phyloP scores from a whole-genome alignment of 2,329 filamentous ascomycete species.

The Alternaria ventricosa region DNA sequence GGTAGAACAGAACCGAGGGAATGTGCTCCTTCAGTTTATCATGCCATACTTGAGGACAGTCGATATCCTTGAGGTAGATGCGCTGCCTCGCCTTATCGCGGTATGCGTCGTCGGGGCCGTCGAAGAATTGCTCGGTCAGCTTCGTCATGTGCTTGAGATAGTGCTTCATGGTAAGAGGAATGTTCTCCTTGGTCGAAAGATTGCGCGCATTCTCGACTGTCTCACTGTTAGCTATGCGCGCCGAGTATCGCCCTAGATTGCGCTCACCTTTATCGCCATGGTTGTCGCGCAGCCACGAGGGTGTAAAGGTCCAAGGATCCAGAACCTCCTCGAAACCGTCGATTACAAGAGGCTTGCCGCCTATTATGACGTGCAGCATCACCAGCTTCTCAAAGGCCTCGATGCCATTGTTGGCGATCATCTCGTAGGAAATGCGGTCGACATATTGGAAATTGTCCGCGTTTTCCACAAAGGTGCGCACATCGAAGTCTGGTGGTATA shows the following conservation, averaged over 20 bases:
- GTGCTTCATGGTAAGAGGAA: slow-evolving; percentile 86
- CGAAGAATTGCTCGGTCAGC: slow-evolving; percentile 79
- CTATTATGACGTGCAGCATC: slow-evolving; percentile 79
- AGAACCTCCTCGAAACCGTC: slow-evolving; percentile 83
- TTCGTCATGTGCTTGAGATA: slow-evolving; percentile 88
- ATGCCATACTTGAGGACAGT: slow-evolving; percentile 88
- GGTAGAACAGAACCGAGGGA: slow-evolving; percentile 83
- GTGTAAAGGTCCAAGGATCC: slow-evolving; percentile 78
- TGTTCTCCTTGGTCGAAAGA: slow-evolving; percentile 72
- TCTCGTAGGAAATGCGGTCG: slow-evolving; percentile 76
- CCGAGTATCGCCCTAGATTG: slow-evolving; percentile 23
- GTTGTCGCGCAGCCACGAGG: slow-evolving; percentile 78
- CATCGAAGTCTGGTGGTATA: slow-evolving; percentile 83
- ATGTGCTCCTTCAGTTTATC: slow-evolving; percentile 78
- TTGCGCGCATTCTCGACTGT: slow-evolving; percentile 85
- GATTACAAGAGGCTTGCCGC: slow-evolving; percentile 87
- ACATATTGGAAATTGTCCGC: slow-evolving; percentile 89
- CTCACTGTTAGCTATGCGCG: slow-evolving; percentile 22
- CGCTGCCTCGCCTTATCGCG: slow-evolving; percentile 81
- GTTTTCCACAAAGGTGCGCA: slow-evolving; percentile 75
- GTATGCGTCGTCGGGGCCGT: slow-evolving; percentile 71
- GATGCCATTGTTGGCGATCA: slow-evolving; percentile 77
- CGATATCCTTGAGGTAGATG: slow-evolving; percentile 95
- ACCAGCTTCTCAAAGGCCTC: slow-evolving; percentile 87
- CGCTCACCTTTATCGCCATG: slow-evolving; percentile 77